These are phyloP conservation scores for Clitoria ternatea DNA, from an alignment of 306 rosid species.

Conservation along the genomic window DNA sequence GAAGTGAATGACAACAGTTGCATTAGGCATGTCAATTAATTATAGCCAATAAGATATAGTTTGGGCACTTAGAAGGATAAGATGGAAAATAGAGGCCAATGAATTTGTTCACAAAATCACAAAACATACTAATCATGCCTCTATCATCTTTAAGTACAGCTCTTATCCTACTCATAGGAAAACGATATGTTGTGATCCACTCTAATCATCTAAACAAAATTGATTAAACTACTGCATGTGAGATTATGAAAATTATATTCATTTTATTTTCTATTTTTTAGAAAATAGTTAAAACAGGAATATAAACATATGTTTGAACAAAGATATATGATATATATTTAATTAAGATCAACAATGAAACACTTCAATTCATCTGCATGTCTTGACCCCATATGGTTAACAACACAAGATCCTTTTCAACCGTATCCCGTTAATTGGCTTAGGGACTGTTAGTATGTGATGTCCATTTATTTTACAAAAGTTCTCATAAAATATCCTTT, in stretches of 20 bases:
- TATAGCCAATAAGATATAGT: not conserved
- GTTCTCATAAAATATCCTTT: too few species aligned
- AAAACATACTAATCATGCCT: conserved; percentile 2
- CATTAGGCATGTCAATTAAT: not conserved
- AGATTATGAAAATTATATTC: not conserved
- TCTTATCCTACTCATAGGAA: not conserved
- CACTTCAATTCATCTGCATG: too few species aligned
- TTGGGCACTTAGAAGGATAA: conserved; percentile 1
- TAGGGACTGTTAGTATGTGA: too few species aligned
- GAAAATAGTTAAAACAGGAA: not conserved
- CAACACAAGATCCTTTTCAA: too few species aligned
- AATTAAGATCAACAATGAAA: too few species aligned
- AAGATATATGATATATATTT: too few species aligned
- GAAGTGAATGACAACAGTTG: not conserved
- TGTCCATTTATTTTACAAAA: too few species aligned
- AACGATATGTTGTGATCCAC: too few species aligned
- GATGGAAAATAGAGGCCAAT: conserved; percentile 9
- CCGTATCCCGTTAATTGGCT: too few species aligned
- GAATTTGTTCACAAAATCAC: conserved; percentile 2
- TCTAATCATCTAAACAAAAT: too few species aligned
- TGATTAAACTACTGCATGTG: not conserved
- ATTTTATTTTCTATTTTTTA: not conserved
- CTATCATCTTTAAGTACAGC: not conserved
- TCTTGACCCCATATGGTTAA: too few species aligned
- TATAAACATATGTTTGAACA: too few species aligned